These are phyloP conservation scores for Galerina sulciceps DNA, from an alignment of 768 basidiomycete species.

Conservation along the genomic window DNA sequence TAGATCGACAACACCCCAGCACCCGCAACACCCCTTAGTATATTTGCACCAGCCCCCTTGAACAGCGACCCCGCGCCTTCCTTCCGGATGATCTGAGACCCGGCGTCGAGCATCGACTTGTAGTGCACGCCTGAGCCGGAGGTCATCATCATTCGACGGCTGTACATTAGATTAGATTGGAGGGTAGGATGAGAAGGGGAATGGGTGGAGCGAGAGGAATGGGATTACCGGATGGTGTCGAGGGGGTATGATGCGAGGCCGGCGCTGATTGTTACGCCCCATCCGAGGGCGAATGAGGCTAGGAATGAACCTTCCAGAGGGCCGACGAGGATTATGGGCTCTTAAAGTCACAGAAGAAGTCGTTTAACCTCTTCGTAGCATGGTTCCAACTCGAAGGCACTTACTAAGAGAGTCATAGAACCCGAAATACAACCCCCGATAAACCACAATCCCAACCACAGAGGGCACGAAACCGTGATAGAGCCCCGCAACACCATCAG, in stretches of 20 bases:
- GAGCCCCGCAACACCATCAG: conserved; percentile 97
- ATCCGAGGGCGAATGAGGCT: conserved; percentile 95
- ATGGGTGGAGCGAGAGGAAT: conserved; percentile 16
- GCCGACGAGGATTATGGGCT: conserved; percentile 97
- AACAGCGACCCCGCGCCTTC: conserved; percentile 96
- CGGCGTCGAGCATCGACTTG: conserved; percentile 99
- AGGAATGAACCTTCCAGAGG: conserved; percentile 94
- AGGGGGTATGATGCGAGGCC: conserved; percentile 98
- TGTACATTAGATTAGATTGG: conserved; percentile 41
- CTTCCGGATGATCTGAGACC: conserved; percentile 91
- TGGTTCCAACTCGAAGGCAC: conserved; percentile 34
- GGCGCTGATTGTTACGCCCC: conserved; percentile 99
- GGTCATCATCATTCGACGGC: conserved; percentile 99
- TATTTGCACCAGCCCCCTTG: conserved; percentile 97
- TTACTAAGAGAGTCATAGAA: conserved; percentile 91
- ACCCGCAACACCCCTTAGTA: conserved; percentile 99
- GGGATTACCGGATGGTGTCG: conserved; percentile 80
- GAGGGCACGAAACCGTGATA: conserved; percentile 99
- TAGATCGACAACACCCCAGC: conserved; percentile 99
- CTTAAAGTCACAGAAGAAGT: conserved; percentile 43
- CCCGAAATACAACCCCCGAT: conserved; percentile 99
- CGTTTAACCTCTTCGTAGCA: conserved; percentile 6
- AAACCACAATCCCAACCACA: conserved; percentile 98
- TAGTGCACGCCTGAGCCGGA: conserved; percentile 95
- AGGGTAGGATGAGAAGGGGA: too few relatives aligned